These are phyloP conservation scores for Nephelium lappaceum DNA, from an alignment of 345 rosid species.

Conservation along the genomic window DNA sequence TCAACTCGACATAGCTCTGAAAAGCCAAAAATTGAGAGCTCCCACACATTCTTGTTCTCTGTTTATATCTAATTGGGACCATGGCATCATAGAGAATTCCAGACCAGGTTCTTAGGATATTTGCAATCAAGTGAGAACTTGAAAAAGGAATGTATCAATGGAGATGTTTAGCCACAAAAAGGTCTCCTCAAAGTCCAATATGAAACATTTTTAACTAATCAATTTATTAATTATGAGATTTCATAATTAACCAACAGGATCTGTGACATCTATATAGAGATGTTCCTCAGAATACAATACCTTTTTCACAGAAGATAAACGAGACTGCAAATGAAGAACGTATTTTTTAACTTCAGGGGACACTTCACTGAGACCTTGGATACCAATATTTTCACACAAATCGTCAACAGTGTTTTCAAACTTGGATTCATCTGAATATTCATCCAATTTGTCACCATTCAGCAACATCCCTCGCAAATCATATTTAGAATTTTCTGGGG, in stretches of 20 bases:
- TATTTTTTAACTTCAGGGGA: slow-evolving; percentile 73
- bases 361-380: slow-evolving; percentile 63
- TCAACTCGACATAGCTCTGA: slow-evolving; percentile 2
- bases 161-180: background rate
- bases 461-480: slow-evolving; percentile 42
- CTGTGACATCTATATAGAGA: background rate
- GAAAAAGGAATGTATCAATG: background rate
- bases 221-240: background rate
- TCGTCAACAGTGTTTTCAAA: slow-evolving; percentile 35
- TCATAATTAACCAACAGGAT: slow-evolving; percentile 7
- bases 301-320: slow-evolving; percentile 72
- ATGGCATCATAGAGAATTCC: background rate
- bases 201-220: background rate
- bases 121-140: background rate
- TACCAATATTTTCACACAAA: slow-evolving; percentile 34
- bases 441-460: slow-evolving; percentile 38
- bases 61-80: background rate
- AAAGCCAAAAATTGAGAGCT: background rate
- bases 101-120: background rate
- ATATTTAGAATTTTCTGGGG: slow-evolving; percentile 33
- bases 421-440: slow-evolving; percentile 32
- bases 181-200: background rate
- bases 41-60: background rate
- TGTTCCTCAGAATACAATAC: slow-evolving; percentile 33
- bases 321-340: slow-evolving; percentile 74